These are phyloP conservation scores for Onygenales sp. DNA, from an alignment of 2,329 filamentous ascomycete species.

Conservation along the genomic window DNA sequence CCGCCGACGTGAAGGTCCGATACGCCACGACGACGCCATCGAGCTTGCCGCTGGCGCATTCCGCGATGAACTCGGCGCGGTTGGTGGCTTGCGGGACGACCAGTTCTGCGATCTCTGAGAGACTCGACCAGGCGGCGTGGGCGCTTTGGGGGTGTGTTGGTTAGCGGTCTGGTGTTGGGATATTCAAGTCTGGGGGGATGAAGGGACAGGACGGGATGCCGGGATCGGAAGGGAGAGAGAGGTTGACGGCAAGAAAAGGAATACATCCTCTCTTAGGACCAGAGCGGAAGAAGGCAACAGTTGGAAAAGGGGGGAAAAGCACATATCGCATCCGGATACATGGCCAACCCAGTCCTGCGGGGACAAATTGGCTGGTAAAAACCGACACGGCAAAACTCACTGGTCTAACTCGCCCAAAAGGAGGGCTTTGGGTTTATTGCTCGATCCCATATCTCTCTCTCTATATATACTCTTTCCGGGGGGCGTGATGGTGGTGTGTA, in stretches of 20 bases:
- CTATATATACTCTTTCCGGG: not conserved
- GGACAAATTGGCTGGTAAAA: not conserved
- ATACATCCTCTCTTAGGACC: too few relatives aligned
- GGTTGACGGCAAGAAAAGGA: too few relatives aligned
- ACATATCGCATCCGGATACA: too few relatives aligned
- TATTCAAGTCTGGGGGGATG: too few relatives aligned
- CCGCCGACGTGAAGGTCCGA: slow-evolving; percentile 58
- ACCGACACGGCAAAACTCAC: slow-evolving; percentile 36
- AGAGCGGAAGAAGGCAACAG: too few relatives aligned
- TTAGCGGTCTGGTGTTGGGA: too few relatives aligned
- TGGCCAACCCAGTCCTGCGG: too few relatives aligned
- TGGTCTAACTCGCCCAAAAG: slow-evolving; percentile 55
- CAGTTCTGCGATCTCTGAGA: slow-evolving; percentile 51
- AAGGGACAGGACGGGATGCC: too few relatives aligned
- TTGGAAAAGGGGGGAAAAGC: too few relatives aligned
- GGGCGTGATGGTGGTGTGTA: too few relatives aligned
- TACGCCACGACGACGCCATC: slow-evolving; percentile 58
- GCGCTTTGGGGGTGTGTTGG: slow-evolving; percentile 4
- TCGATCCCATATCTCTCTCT: slow-evolving; percentile 9
- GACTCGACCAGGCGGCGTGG: slow-evolving; percentile 8
- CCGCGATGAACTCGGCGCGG: slow-evolving; percentile 58
- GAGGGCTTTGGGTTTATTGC: slow-evolving; percentile 48
- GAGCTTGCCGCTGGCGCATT: slow-evolving; percentile 56
- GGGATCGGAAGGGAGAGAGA: too few relatives aligned
- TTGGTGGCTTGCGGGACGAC: slow-evolving; percentile 51